Percentiles rank a stretch among this genome's conserved stretches.
Conservation (phyloP, 352 stramenopile genomes). For the Pilasporangium apinafurcum region DNA sequence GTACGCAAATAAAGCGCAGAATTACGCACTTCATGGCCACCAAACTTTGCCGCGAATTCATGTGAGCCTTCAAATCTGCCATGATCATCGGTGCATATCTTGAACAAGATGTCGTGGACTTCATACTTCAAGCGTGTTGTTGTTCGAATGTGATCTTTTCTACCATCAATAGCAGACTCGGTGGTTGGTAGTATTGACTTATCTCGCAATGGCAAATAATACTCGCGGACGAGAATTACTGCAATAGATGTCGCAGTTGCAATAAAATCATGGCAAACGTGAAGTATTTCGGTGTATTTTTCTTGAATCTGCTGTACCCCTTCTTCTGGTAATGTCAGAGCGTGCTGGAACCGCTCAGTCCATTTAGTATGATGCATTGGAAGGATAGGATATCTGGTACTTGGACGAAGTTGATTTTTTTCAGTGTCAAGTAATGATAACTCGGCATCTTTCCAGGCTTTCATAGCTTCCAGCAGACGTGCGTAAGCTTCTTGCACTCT, state of each 20-base stretch:
- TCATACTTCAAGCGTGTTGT: constrained; percentile 71
- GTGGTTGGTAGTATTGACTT: constrained; percentile 73
- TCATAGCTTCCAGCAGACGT: constrained; percentile 56
- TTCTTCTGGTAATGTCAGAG: constrained; percentile 30
- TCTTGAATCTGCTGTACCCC: constrained; percentile 34
- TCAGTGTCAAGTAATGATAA: constrained; percentile 48
- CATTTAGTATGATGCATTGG: constrained; percentile 44
- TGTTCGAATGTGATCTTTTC: constrained; percentile 53
- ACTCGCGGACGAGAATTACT: constrained; percentile 76
- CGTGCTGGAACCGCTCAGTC: constrained; percentile 56
- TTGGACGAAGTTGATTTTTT: constrained; percentile 35
- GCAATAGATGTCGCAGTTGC: constrained; percentile 63
- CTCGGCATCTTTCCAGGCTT: constrained; percentile 70
- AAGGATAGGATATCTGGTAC: constrained; percentile 35
- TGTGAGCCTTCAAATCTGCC: constrained; percentile 88
- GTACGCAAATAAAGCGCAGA: constrained; percentile 69
- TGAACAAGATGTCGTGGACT: constrained; percentile 85
- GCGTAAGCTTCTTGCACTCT: constrained; percentile 43
- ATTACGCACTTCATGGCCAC: constrained; percentile 73
- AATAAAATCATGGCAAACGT: constrained; percentile 88
- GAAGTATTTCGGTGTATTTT: constrained; percentile 83
- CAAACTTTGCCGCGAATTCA: constrained; percentile 83
- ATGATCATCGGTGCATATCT: constrained; percentile 88
- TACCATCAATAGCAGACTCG: constrained; percentile 55
- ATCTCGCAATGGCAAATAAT: constrained; percentile 54